Percentiles rank a stretch among this genome's conserved stretches.
These are phyloP conservation scores for Eutypella sp. DNA, from an alignment of 2,329 filamentous ascomycete species.

Conservation along the genomic window DNA sequence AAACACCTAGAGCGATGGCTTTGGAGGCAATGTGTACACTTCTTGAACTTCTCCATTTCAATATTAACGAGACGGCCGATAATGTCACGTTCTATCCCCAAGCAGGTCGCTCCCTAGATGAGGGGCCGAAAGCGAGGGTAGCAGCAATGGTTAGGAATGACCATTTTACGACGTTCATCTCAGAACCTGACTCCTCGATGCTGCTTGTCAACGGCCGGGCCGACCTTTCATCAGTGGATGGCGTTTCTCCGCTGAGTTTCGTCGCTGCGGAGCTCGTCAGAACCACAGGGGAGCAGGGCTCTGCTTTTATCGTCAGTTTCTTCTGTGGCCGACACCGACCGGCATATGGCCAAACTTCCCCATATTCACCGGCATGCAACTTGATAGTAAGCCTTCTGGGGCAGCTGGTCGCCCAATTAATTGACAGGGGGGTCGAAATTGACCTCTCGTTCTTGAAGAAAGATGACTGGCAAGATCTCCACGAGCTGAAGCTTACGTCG, in stretches of 20 bases:
- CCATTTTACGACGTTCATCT: constrained; percentile 5
- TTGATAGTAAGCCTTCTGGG: constrained; percentile 9
- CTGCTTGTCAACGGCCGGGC: constrained; percentile 8
- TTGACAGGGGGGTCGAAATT: constrained; percentile 1
- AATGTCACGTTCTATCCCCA: not conserved
- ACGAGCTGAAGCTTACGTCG: constrained; percentile 3
- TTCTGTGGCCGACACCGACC: constrained; percentile 12
- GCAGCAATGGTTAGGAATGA: constrained; percentile 5
- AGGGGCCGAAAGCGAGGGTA: constrained; percentile 3
- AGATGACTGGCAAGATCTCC: constrained; percentile 4
- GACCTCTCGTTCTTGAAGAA: constrained; percentile 7
- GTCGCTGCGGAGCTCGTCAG: constrained; percentile 8
- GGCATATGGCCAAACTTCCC: not conserved
- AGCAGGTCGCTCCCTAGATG: constrained; percentile 1
- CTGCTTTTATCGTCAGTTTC: constrained; percentile 9
- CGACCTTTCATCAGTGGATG: constrained; percentile 7
- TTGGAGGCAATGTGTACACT: not conserved
- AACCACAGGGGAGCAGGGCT: constrained; percentile 1
- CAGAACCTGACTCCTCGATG: constrained; percentile 3
- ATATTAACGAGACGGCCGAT: not conserved
- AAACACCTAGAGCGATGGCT: not conserved
- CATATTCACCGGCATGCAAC: not conserved
- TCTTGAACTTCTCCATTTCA: not conserved
- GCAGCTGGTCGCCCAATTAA: constrained; percentile 11
- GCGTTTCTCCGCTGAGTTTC: constrained; percentile 8